A percentile compares a stretch with the other conserved stretches of the same genome.
These are phyloP conservation scores for Niebla homalea DNA, from an alignment of 495 filamentous ascomycete genomes.

Conservation along the genomic window DNA sequence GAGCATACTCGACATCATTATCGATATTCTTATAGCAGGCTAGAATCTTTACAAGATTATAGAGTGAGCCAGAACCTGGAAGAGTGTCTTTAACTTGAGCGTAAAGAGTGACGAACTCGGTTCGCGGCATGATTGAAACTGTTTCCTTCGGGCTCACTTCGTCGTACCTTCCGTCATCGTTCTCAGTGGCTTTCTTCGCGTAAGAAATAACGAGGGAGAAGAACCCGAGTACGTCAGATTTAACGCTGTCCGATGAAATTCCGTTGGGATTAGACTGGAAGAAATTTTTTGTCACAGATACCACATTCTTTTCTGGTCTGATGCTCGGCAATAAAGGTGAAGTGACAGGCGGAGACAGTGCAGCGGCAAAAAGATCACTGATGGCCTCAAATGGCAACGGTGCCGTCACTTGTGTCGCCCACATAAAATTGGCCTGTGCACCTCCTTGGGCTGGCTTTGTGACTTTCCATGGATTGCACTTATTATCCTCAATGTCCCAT, in stretches of 20 bases:
- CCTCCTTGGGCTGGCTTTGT: neutral
- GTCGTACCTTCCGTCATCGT: neutral
- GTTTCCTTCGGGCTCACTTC: slow-evolving; percentile 1
- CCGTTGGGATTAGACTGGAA: slow-evolving; percentile 11
- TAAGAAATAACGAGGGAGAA: slow-evolving; percentile 15
- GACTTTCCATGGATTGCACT: slow-evolving; percentile 17
- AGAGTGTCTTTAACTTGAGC: slow-evolving; percentile 6
- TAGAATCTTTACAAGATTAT: slow-evolving; percentile 10
- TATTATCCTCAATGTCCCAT: slow-evolving; percentile 4
- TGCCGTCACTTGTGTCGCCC: slow-evolving; percentile 11
- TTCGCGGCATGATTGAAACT: slow-evolving; percentile 16
- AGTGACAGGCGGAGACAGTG: neutral
- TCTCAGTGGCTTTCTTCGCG: slow-evolving; percentile 6
- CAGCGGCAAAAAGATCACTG: slow-evolving; percentile 5
- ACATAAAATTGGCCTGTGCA: neutral
- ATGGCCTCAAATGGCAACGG: slow-evolving; percentile 17
- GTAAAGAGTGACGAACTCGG: slow-evolving; percentile 14
- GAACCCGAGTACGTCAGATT: slow-evolving; percentile 14
- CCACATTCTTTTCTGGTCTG: neutral
- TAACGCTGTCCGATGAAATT: slow-evolving; percentile 5
- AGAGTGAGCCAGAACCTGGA: slow-evolving; percentile 4
- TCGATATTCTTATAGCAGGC: slow-evolving; percentile 14
- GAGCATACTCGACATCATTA: slow-evolving; percentile 4
- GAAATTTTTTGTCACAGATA: slow-evolving; percentile 10
- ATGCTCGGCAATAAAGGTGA: neutral